Percentiles rank a stretch among this genome's conserved stretches.
Evolutionary conservation across 306 rosid species (phyloP).

Genomic region (Fagus crenata): DNA sequence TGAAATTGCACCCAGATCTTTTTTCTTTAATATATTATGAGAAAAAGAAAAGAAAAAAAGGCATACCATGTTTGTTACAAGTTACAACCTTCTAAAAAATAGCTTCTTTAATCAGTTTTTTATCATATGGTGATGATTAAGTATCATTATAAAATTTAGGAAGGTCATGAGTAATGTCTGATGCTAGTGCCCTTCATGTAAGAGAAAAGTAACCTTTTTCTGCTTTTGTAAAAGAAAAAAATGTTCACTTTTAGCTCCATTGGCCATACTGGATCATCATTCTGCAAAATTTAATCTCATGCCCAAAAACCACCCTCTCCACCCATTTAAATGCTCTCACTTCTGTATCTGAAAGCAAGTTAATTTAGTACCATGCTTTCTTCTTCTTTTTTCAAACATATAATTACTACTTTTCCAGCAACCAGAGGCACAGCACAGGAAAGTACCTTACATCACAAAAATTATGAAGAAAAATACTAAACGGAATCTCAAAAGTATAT

Average conservation of each 20-base stretch:
- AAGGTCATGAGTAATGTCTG: slow-evolving; percentile 11
- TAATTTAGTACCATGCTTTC: neutral
- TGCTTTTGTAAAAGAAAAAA: slow-evolving; percentile 18
- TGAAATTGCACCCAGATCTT: too few species aligned
- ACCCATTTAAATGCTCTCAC: neutral
- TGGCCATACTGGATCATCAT: neutral
- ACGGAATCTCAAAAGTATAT: too few species aligned
- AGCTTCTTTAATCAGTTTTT: neutral
- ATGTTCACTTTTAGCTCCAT: neutral
- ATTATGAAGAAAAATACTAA: too few species aligned
- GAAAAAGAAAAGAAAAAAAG: neutral
- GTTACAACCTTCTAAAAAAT: neutral
- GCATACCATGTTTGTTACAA: neutral
- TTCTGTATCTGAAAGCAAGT: neutral
- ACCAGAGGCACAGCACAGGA: too few species aligned
- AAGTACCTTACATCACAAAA: too few species aligned
- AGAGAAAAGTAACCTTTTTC: neutral
- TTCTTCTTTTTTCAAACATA: neutral
- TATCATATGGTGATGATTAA: slow-evolving; percentile 9
- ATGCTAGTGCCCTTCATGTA: slow-evolving; percentile 3
- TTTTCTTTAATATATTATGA: too few species aligned
- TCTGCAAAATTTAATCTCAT: neutral
- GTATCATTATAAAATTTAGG: neutral
- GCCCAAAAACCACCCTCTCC: neutral
- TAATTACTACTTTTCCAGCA: too few species aligned